Percentiles rank a stretch among this genome's conserved stretches.
These are phyloP conservation scores for Leonotis leonurus DNA, from an alignment of 257 asterid species.

Conservation along the genomic window DNA sequence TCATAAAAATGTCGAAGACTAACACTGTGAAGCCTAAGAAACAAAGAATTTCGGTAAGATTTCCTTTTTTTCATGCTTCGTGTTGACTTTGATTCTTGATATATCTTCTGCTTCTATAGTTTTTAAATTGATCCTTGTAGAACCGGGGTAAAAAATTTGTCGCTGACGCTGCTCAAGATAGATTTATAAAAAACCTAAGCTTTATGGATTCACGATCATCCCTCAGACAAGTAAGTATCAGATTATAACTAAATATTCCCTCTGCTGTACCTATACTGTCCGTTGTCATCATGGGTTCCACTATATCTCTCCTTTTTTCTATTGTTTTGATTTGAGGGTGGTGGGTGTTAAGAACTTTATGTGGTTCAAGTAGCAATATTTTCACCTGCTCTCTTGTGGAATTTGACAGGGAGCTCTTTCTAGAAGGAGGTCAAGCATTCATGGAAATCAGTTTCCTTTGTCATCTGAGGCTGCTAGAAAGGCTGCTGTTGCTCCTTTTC, in stretches of 20 bases:
- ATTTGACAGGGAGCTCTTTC: conserved; percentile 71
- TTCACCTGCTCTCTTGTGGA: not conserved
- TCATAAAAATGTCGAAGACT: conserved; percentile 74
- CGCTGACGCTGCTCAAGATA: conserved; percentile 47
- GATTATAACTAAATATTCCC: not conserved
- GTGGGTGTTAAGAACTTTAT: not conserved
- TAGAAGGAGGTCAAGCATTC: conserved; percentile 65
- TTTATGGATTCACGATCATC: conserved; percentile 63
- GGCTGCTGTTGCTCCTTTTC: conserved; percentile 63
- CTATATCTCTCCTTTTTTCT: not conserved
- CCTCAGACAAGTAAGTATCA: conserved; percentile 59
- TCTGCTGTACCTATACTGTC: not conserved
- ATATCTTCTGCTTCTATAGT: not conserved
- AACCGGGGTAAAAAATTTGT: conserved; percentile 45
- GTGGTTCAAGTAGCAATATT: not conserved
- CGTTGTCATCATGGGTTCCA: not conserved
- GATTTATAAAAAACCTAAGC: conserved; percentile 35
- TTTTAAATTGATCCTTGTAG: conserved; percentile 29
- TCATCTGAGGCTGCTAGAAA: conserved; percentile 73
- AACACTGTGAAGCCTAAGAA: conserved; percentile 42
- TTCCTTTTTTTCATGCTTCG: not conserved
- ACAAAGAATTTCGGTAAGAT: conserved; percentile 61
- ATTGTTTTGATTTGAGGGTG: not conserved
- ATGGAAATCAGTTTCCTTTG: conserved; percentile 66
- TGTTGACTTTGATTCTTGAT: not conserved